Evolutionary conservation across 164 flowering plant genomes (phyloP).

Genomic region (Echeveria elegans): DNA sequence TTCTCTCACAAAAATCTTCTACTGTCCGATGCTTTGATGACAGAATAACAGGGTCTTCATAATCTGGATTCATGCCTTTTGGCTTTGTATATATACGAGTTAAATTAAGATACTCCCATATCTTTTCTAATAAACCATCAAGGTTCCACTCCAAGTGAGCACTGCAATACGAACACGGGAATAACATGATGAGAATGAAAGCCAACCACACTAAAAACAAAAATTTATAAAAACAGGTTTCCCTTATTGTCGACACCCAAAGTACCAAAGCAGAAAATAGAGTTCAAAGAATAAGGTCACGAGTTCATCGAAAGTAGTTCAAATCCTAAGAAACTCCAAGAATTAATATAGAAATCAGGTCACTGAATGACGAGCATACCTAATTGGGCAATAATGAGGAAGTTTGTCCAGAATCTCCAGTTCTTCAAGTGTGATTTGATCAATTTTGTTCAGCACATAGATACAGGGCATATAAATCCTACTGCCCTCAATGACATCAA

Average conservation of each 20-base stretch:
- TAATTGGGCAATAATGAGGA: slow-evolving; percentile 96
- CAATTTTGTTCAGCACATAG: slow-evolving; percentile 91
- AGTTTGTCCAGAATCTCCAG: slow-evolving; percentile 94
- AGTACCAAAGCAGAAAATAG: background rate
- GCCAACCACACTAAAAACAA: no score
- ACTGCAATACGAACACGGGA: slow-evolving; percentile 31
- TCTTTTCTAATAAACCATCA: slow-evolving; percentile 83
- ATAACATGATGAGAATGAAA: background rate
- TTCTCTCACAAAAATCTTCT: slow-evolving; percentile 82
- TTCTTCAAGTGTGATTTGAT: slow-evolving; percentile 95
- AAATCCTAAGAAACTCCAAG: background rate
- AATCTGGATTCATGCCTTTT: slow-evolving; percentile 98
- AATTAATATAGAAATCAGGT: background rate
- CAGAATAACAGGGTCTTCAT: slow-evolving; percentile 91
- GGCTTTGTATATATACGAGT: slow-evolving; percentile 99
- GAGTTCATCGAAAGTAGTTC: background rate
- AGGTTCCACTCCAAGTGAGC: slow-evolving; percentile 97
- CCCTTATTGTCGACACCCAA: background rate
- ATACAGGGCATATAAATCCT: slow-evolving; percentile 93
- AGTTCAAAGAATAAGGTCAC: background rate
- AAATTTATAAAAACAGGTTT: no score
- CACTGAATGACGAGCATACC: slow-evolving; percentile 29
- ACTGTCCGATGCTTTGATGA: slow-evolving; percentile 84
- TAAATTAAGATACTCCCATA: slow-evolving; percentile 89
- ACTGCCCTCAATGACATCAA: slow-evolving; percentile 98